Percentiles rank a stretch among this genome's conserved stretches.
These are phyloP conservation scores for Starmerella riodocensis DNA, from an alignment of 805 yeast species.

Conservation along the genomic window DNA sequence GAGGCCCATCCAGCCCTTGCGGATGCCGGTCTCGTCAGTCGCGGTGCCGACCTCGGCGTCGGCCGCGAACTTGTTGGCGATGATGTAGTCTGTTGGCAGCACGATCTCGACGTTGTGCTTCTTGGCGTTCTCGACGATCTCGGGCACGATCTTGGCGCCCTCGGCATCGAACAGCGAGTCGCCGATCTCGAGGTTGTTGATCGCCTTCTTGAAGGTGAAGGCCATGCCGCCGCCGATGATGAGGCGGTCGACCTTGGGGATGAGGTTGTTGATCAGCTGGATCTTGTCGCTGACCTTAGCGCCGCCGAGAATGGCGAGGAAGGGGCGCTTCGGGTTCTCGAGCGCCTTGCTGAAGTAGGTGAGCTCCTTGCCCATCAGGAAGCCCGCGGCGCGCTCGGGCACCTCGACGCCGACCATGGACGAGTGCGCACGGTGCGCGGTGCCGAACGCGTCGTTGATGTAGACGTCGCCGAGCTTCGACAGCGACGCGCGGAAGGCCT, in stretches of 20 bases:
- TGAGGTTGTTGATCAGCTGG: slow-evolving; percentile 83
- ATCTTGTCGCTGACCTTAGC: slow-evolving; percentile 99
- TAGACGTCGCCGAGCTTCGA: slow-evolving; percentile 92
- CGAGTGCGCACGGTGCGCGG: slow-evolving; percentile 99
- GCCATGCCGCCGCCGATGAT: slow-evolving; percentile 99
- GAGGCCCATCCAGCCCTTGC: slow-evolving; percentile 90
- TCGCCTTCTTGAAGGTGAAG: slow-evolving; percentile 92
- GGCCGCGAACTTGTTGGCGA: slow-evolving; percentile 86
- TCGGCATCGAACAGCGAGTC: slow-evolving; percentile 82
- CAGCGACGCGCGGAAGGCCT: slow-evolving; percentile 76
- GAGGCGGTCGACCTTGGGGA: slow-evolving; percentile 87
- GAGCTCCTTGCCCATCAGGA: slow-evolving; percentile 95
- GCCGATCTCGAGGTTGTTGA: slow-evolving; percentile 78
- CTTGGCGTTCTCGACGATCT: slow-evolving; percentile 91
- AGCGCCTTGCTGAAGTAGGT: slow-evolving; percentile 95
- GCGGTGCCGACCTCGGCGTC: slow-evolving; percentile 81
- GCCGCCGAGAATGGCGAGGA: slow-evolving; percentile 97
- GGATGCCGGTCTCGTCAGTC: slow-evolving; percentile 72
- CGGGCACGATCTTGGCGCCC: slow-evolving; percentile 90
- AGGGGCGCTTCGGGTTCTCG: slow-evolving; percentile 96
- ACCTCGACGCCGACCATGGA: slow-evolving; percentile 97
- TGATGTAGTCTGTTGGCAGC: slow-evolving; percentile 89
- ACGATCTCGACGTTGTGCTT: slow-evolving; percentile 85
- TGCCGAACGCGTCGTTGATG: slow-evolving; percentile 95
- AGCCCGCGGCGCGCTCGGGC: slow-evolving; percentile 96